Evolutionary conservation across 192 early-diverging fungal species (phyloP).

Genomic region (Gigaspora rosea): DNA sequence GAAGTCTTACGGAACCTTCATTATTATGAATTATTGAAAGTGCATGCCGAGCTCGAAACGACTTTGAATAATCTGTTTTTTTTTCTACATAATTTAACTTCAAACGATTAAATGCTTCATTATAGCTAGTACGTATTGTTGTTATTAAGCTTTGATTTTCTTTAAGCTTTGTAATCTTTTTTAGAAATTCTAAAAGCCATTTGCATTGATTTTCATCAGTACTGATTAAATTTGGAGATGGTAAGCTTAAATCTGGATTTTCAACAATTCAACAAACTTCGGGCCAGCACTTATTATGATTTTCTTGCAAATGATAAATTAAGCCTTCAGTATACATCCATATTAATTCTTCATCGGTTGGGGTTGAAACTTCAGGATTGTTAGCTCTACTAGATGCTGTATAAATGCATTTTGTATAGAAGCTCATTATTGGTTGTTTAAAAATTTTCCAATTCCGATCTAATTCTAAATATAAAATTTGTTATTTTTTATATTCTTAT

Average conservation of each 20-base stretch:
- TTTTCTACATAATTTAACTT: constrained; percentile 14
- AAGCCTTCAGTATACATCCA: not conserved
- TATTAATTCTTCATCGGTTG: not conserved
- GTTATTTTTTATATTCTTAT: not conserved
- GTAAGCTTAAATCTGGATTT: not conserved
- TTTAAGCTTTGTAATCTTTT: constrained; percentile 15
- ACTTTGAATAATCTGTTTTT: constrained; percentile 5
- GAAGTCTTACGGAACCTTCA: not conserved
- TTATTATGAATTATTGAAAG: constrained; percentile 16
- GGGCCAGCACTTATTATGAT: not conserved
- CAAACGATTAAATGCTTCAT: constrained; percentile 12
- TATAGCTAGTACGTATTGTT: constrained; percentile 8
- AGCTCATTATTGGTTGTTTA: not conserved
- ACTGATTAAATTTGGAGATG: not conserved
- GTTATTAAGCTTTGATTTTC: constrained; percentile 14
- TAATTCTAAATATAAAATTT: too few species aligned
- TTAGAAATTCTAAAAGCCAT: not conserved
- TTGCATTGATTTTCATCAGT: not conserved
- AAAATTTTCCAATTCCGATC: not conserved
- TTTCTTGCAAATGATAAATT: not conserved
- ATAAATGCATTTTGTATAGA: constrained; percentile 12
- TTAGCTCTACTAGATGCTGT: not conserved
- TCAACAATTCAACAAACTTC: not conserved
- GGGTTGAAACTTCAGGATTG: not conserved
- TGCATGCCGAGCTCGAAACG: not conserved